These are phyloP conservation scores for Plasmodium gonderi DNA, from an alignment of 169 alveolate genomes.

Conservation along the genomic window DNA sequence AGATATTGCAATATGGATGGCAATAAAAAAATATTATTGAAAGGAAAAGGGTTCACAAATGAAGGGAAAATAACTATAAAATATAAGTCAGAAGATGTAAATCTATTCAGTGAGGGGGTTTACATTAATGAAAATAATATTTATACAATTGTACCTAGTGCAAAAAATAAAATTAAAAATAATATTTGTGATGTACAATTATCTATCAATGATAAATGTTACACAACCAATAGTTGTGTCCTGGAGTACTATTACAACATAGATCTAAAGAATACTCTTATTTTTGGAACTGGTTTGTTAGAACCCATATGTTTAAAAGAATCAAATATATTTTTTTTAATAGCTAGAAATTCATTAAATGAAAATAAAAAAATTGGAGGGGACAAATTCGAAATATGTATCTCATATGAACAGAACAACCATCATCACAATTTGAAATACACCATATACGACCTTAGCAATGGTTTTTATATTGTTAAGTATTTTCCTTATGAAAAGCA, in stretches of 20 bases:
- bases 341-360: slow-evolving; percentile 55
- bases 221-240: slow-evolving; percentile 50
- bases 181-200: slow-evolving; percentile 56
- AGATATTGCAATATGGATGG: slow-evolving; percentile 50
- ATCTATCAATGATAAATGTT: slow-evolving; percentile 68
- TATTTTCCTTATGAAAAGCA: slow-evolving; percentile 29
- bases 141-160: slow-evolving; percentile 59
- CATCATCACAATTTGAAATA: slow-evolving; percentile 16
- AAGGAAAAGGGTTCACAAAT: slow-evolving; percentile 63
- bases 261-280: slow-evolving; percentile 40
- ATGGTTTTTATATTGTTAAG: slow-evolving; percentile 54
- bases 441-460: slow-evolving; percentile 36
- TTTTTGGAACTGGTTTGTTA: slow-evolving; percentile 62
- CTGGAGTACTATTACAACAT: slow-evolving; percentile 58
- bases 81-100: slow-evolving; percentile 31
- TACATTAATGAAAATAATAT: slow-evolving; percentile 68
- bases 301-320: slow-evolving; percentile 64
- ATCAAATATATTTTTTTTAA: slow-evolving; percentile 31
- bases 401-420: slow-evolving; percentile 23
- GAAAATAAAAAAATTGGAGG: slow-evolving; percentile 67
- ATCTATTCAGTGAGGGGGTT: slow-evolving; percentile 52
- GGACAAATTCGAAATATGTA: slow-evolving; percentile 48
- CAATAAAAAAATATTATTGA: slow-evolving; percentile 34
- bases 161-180: slow-evolving; percentile 34
- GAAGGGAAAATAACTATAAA: slow-evolving; percentile 48